Evolutionary conservation across 352 stramenopile species (phyloP), one percentile per base, ranked within the genome.

Genomic region (Globisporangium takayamanum): DNA sequence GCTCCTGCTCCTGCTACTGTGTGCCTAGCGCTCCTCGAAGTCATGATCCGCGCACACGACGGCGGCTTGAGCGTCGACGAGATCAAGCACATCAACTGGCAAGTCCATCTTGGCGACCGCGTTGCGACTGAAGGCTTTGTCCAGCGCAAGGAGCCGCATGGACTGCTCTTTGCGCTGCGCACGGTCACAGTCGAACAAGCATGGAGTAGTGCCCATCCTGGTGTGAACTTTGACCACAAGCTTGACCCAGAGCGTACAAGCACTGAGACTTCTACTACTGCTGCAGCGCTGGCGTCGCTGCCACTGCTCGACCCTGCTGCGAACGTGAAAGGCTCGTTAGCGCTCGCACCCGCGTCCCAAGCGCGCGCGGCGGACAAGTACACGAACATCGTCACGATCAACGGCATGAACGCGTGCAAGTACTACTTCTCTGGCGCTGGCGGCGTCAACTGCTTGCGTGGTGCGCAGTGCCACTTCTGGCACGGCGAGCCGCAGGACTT

Each of bases 361-460:
- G 75, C 78, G 1, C 50, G 52, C 0, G 63, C 64, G 5, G 46
- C 52, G 0, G 70, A 83, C 57, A 90, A 88, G 59, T 92, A 94
- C 75, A 89, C 80, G 55, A 92, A 94, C 58, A 89, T 92, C 49
- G 84, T 94, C 37, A 70, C 78, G 33, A 67, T 92, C 52, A 63
- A 89, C 55, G 84, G 84, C 52, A 86, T 88, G 55, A 90, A 92
- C 46, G 74, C 80, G 1, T 94, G 82, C 70, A 94, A 94, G 61
- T 94, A 88, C 64, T 89, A 92, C 62, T 94, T 94, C 62, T 84
- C 80, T 22, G 82, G 82, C 6, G 75, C 79, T 3, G 62, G 67
- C 6, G 78, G 79, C 6, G 54, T 60, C 44, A 86, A 89, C 45
- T 94, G 82, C 42, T 46, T 83, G 39, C 78, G 80, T n/a, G 82